phyloP scores from a whole-genome alignment of 257 asterid species.

The Fraxinus pennsylvanica region DNA sequence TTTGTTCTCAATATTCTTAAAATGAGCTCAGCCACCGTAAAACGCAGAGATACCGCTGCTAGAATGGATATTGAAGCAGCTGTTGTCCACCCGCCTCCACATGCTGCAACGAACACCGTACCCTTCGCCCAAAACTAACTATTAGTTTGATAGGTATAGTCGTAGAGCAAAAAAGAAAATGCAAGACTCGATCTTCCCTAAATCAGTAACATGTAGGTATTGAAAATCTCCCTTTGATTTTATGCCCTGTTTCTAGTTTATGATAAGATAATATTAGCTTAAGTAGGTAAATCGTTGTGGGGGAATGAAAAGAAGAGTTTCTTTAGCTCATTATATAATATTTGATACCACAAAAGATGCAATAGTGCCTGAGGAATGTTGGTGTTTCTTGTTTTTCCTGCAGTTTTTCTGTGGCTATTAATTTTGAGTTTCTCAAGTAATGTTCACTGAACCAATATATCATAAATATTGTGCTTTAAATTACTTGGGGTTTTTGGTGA shows the following conservation, averaged over 20 bases:
- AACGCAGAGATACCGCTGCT: not conserved
- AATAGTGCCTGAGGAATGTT: no score
- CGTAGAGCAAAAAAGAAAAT: not conserved
- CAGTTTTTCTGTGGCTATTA: no score
- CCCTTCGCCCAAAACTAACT: not conserved
- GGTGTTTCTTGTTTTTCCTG: no score
- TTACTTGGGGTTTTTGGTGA: no score
- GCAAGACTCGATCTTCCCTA: not conserved
- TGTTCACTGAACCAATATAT: no score
- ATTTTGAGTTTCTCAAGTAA: no score
- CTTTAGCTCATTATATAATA: no score
- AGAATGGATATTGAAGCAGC: constrained; percentile 34
- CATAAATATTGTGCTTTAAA: no score
- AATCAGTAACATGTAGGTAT: not conserved
- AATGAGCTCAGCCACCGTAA: not conserved
- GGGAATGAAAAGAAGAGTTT: no score
- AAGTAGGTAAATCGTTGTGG: not conserved
- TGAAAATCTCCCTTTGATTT: not conserved
- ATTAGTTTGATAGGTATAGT: not conserved
- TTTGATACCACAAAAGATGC: no score
- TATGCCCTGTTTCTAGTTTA: not conserved
- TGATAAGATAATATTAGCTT: not conserved
- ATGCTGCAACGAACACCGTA: not conserved
- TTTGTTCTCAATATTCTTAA: no score
- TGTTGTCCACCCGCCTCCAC: not conserved